Evolutionary conservation across 106 monocot genomes (phyloP), one percentile per base, ranked within the genome.

Genomic region (Dioscorea dumetorum): DNA sequence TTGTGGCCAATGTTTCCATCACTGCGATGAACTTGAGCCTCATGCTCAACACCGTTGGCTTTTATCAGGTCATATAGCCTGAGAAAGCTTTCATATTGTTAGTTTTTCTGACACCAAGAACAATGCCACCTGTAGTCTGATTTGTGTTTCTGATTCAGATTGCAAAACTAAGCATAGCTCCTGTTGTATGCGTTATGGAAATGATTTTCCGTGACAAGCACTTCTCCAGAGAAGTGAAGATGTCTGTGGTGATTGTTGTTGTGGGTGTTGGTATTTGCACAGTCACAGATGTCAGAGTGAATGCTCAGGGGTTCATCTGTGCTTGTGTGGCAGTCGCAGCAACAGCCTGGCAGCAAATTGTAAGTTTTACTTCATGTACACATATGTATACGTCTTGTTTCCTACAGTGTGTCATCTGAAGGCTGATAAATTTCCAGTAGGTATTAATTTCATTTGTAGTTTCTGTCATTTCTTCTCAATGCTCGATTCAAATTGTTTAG

Each of bases 31-130:
- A 95, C 69, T 61, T 91, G 51, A 91, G 91, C 66, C 84, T 91
- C 32, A 95, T 95, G 95, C 84, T 91, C 60, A 95, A 95, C 67
- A 91, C 91, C 58, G 88, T 95, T 24, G 95, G 95, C 0, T 95
- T 95, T 63, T 91, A 95, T 68, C 95, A 95, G 95, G 95, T 95
- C 56, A 17, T 28, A 0, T 1, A 60, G 18, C 4, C 50, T 13
- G 17, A 22, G 28, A 13, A 19, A 34, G 17, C 23, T 23, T 34
- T n/a, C 24, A 33, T 34, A 19, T 33, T 54, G 41, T 41, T 41
- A 41, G 6, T 41, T 41, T 41, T 3, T 23, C 60, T 60, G 12
- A 23, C 0, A 16, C 54, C 3, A 5, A 1, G 0, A 2, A 2
- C 54, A 56, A 56, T 56, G n/a, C 4, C 54, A 56, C 54, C 8